Evolutionary conservation across 1,284 basidiomycete species (phyloP), one percentile per base, ranked within the genome.

Genomic region (Ceratobasidium sp.): DNA sequence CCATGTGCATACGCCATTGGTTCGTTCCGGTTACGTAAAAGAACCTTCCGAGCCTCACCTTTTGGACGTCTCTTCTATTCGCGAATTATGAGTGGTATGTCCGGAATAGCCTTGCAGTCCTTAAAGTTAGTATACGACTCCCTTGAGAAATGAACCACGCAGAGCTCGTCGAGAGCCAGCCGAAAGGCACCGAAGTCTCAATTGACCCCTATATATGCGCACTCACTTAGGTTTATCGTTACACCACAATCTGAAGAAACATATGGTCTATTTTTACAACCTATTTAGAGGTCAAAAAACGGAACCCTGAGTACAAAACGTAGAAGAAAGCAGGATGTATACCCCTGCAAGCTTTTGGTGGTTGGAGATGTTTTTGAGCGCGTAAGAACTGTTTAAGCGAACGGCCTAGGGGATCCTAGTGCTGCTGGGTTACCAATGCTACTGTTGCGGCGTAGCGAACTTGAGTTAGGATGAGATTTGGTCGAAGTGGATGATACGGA

Each of bases 401-500:
- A 48, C 18, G 58, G 43, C 34, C 69, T 58, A 8, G 67, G 67
- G 1, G 67, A 59, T 21, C 67, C 67, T 12, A 59, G n/a, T 12
- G 50, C 21, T 21, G 10, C 43, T 30, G 67, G 57, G 21, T 52
- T 60, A 14, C 69, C 69, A 34, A 71, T 61, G 34, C 32, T 71
- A 21, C 69, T 71, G 48, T 71, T 61, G 6, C 69, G 45, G n/a
- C 69, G 69, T 34, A 71, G 12, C 18, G 69, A 71, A 36, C 46
- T 71, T 9, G 39, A 58, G 45, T 62, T 62, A 21, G 60, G 60
- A 43, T 71, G 69, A 5, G 69, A 71, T 30, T 71, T 71, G 34
- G 69, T 71, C 23, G 69, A 71, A 10, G 69, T 41, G 21, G 69
- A 71, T 30, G 69, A 71, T 34, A 71, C 46, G 3, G 69, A 71